These are phyloP conservation scores for Sideroxylon spinosum DNA, from an alignment of 179 eudicot genomes.

Conservation along the genomic window DNA sequence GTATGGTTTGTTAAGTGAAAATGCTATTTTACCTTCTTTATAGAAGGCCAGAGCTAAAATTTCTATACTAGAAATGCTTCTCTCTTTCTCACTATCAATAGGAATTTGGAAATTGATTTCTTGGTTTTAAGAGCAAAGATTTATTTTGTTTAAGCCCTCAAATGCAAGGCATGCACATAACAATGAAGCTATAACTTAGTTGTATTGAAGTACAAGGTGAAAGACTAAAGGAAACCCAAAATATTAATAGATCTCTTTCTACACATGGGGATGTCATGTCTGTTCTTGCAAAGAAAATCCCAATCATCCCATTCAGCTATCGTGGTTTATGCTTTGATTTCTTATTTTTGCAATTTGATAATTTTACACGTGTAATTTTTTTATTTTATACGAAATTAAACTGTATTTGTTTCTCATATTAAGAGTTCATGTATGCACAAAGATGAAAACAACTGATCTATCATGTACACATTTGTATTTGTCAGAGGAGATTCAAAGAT, in stretches of 20 bases:
- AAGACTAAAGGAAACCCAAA: conserved; percentile 84
- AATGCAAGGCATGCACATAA: conserved; percentile 6
- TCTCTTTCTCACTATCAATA: background rate
- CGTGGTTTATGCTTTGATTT: background rate
- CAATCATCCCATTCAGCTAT: conserved; percentile 82
- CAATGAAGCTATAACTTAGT: background rate
- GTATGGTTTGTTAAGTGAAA: no score
- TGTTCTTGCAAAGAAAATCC: conserved; percentile 79
- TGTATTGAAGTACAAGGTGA: conserved; percentile 76
- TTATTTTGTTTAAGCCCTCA: background rate
- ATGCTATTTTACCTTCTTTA: no score
- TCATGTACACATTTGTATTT: conserved; percentile 8
- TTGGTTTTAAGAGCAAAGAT: background rate
- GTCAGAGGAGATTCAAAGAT: conserved; percentile 94
- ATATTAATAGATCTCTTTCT: conserved; percentile 84
- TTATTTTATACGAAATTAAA: background rate
- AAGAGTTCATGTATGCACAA: background rate
- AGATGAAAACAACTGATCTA: background rate
- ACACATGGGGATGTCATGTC: conserved; percentile 97
- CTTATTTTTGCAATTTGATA: background rate
- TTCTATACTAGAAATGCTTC: background rate
- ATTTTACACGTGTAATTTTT: background rate
- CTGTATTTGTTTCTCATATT: background rate
- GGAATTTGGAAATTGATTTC: background rate
- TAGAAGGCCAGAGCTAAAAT: background rate